Evolutionary conservation across 2,329 filamentous ascomycete genomes (phyloP), one percentile per base, ranked within the genome.

Genomic region (Zasmidium citrigriseum): DNA sequence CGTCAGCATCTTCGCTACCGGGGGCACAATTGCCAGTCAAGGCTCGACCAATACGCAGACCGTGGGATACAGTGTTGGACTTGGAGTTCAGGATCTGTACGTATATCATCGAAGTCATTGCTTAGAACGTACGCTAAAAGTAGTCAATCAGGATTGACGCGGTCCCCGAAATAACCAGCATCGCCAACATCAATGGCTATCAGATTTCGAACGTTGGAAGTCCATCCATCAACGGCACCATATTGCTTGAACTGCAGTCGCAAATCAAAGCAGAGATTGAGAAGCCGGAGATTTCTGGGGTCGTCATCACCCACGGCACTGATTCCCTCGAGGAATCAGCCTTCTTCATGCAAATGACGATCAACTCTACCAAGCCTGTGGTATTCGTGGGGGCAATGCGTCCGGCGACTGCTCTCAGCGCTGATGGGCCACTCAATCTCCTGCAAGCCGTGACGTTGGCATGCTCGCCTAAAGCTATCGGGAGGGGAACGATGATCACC

Each of bases 321-420:
- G 86, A 89, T 65, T 86, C 83, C 0, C 76, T 88, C 1, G 85
- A 87, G 65, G 85, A 88, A 70, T 82, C 82, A 0, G 82, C 84
- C 9, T 87, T 87, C 74, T 87, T 86, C 74, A 73, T 88, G 9
- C 82, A 87, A 61, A 72, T 83, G 2, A 85, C 83, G 0, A 69
- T 86, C 29, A 80, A 80, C 63, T 83, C 79, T 46, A 76, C 77
- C 25, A 87, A 87, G 70, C 85, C 85, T 0, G 77, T 88, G 4
- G 78, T 87, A 3, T 67, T 85, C 22, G 85, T 85, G 1, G 85
- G 85, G 4, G 80, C 85, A 18, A 88, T 88, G 85, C 77, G 85
- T 10, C 85, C 85, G 3, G 81, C 84, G 0, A 86, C 85, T 0
- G 84, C 84, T 12, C 77, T 87, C 65, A 83, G 82, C 59, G 84